These are phyloP conservation scores for Pseudocercospora ulei DNA, from an alignment of 2,329 filamentous ascomycete species.

Conservation along the genomic window DNA sequence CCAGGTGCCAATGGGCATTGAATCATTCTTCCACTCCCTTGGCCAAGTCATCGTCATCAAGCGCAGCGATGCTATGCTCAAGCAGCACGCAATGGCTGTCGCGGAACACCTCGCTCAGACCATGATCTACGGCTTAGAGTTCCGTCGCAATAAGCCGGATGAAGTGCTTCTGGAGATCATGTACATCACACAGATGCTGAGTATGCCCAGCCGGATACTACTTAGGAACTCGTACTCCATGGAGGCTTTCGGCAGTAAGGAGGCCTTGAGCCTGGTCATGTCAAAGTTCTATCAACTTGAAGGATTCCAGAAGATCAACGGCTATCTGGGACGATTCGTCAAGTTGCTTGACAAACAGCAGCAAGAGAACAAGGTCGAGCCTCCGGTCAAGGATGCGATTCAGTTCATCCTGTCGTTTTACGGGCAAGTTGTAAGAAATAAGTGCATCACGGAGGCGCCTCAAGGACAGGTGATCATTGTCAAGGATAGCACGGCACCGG, in stretches of 20 bases:
- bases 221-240: slow-evolving; percentile 25
- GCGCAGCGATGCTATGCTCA: slow-evolving; percentile 55
- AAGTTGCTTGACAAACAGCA: slow-evolving; percentile 37
- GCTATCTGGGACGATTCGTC: slow-evolving; percentile 31
- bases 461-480: slow-evolving; percentile 50
- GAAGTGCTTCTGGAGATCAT: slow-evolving; percentile 23
- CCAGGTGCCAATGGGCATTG: slow-evolving; percentile 68
- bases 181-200: slow-evolving; percentile 24
- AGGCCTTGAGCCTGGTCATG: slow-evolving; percentile 59
- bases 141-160: slow-evolving; percentile 19
- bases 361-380: slow-evolving; percentile 25
- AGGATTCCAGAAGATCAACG: slow-evolving; percentile 64
- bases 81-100: slow-evolving; percentile 52
- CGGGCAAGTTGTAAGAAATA: slow-evolving; percentile 62
- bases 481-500: slow-evolving; percentile 41
- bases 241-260: slow-evolving; percentile 26
- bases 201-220: slow-evolving; percentile 23
- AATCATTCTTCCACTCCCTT: slow-evolving; percentile 73
- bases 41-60: slow-evolving; percentile 72
- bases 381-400: slow-evolving; percentile 38
- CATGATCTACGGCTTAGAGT: slow-evolving; percentile 26
- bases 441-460: slow-evolving; percentile 67
- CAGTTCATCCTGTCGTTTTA: slow-evolving; percentile 82
- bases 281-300: slow-evolving; percentile 75
- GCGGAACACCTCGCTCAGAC: slow-evolving; percentile 62